Percentiles rank a stretch among this genome's conserved stretches.
phyloP scores from a whole-genome alignment of 768 basidiomycete genomes.

The Leccinellum rugosiceps region DNA sequence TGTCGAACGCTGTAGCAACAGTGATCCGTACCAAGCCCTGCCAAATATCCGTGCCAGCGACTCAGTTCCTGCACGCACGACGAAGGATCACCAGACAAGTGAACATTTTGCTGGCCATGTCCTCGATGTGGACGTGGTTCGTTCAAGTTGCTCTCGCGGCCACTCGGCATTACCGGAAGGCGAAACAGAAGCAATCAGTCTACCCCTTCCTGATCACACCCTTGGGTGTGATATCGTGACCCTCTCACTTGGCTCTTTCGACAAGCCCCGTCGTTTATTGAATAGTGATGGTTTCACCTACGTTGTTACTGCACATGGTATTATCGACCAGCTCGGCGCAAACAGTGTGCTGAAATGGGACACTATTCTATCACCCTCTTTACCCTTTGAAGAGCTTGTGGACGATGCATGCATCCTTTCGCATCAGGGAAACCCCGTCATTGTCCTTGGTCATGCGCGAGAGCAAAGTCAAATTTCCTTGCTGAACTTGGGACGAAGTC shows the following conservation, averaged over 20 bases:
- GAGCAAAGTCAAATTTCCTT: conserved; percentile 34
- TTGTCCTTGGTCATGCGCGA: conserved; percentile 40
- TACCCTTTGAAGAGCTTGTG: conserved; percentile 30
- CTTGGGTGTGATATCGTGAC: not conserved
- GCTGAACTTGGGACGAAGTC: conserved; percentile 12
- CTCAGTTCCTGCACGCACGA: not conserved
- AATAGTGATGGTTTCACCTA: conserved; percentile 12
- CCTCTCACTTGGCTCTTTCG: conserved; percentile 29
- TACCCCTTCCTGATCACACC: not conserved
- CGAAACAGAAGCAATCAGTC: not conserved
- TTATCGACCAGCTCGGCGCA: conserved; percentile 30
- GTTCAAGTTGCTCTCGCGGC: not conserved
- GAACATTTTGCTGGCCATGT: not conserved
- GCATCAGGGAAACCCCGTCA: conserved; percentile 20
- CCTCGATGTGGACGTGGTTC: not conserved
- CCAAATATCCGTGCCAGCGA: not conserved
- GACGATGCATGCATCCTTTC: conserved; percentile 43
- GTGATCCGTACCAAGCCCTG: no score
- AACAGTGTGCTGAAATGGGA: conserved; percentile 15
- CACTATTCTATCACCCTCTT: conserved; percentile 20
- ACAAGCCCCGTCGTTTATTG: conserved; percentile 41
- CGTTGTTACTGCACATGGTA: conserved; percentile 40
- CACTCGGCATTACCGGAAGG: not conserved
- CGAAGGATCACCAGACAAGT: not conserved
- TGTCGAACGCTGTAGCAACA: not conserved